These are phyloP conservation scores for Zygoascus tannicola DNA, from an alignment of 805 yeast genomes.

Conservation along the genomic window DNA sequence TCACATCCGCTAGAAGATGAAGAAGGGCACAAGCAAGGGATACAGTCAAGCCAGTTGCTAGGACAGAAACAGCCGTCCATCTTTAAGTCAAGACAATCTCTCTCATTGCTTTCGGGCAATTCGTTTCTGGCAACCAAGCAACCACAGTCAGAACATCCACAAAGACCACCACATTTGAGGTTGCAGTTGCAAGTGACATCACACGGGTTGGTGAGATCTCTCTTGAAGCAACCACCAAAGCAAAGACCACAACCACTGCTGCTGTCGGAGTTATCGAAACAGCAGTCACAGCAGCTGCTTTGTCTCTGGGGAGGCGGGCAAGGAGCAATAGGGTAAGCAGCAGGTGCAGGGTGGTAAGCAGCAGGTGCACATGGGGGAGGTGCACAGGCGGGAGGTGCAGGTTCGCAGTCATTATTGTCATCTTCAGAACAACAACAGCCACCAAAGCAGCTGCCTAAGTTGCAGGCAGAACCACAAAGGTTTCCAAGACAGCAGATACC, in stretches of 20 bases:
- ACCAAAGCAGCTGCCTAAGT: slow-evolving; percentile 2
- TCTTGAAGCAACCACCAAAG: slow-evolving; percentile 1
- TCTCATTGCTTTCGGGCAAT: slow-evolving; percentile 4
- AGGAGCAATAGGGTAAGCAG: background rate
- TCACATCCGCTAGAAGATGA: slow-evolving; percentile 4
- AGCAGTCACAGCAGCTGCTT: background rate
- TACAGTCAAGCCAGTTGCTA: background rate
- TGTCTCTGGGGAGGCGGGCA: background rate
- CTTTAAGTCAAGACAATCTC: background rate
- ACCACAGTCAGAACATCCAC: background rate
- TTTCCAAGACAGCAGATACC: slow-evolving; percentile 4
- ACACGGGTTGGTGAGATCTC: background rate
- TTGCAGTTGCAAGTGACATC: background rate
- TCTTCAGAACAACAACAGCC: background rate
- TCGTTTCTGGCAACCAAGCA: background rate
- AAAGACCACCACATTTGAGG: background rate
- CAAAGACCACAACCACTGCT: background rate
- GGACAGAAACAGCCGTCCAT: background rate
- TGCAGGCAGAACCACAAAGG: slow-evolving; percentile 1
- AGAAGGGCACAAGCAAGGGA: background rate
- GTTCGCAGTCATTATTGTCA: background rate
- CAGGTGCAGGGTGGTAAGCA: background rate
- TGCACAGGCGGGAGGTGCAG: no score
- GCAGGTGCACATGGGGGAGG: no score
- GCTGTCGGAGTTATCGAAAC: background rate